Percentiles rank a stretch among this genome's conserved stretches.
Conservation (phyloP, 139 green algal genomes). For the Chlamydomonas incerta region DNA sequence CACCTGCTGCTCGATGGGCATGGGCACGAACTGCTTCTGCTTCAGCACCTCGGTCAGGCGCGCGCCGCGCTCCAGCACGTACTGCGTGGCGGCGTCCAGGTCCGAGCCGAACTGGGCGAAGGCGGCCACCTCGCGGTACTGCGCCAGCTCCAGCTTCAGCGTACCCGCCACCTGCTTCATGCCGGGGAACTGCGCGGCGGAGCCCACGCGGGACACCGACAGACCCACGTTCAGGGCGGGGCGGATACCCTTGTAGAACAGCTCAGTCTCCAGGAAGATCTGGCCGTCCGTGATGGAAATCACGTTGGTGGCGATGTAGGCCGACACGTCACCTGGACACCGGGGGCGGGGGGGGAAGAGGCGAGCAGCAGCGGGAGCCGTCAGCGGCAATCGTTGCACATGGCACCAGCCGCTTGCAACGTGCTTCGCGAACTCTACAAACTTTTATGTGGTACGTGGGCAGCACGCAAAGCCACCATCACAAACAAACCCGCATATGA, state of each 20-base stretch:
- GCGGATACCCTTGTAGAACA: slow-evolving; percentile 93
- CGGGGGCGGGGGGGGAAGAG: too few relatives aligned
- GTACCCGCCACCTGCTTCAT: slow-evolving; percentile 90
- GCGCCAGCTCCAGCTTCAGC: slow-evolving; percentile 87
- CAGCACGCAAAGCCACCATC: too few relatives aligned
- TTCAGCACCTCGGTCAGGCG: slow-evolving; percentile 94
- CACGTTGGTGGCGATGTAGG: slow-evolving; percentile 94
- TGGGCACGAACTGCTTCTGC: slow-evolving; percentile 90
- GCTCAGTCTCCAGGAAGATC: slow-evolving; percentile 92
- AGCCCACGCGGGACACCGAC: slow-evolving; percentile 88
- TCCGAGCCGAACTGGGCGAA: slow-evolving; percentile 95
- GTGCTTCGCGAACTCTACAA: too few relatives aligned
- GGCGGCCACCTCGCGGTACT: slow-evolving; percentile 91
- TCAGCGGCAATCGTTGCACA: too few relatives aligned
- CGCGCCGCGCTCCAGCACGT: slow-evolving; percentile 87
- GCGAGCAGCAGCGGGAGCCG: too few relatives aligned
- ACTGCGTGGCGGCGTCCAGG: slow-evolving; percentile 90
- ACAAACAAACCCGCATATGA: too few relatives aligned
- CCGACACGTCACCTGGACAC: slow-evolving; percentile 84
- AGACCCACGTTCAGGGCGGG: slow-evolving; percentile 93
- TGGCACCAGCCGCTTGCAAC: too few relatives aligned
- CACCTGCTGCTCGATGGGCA: slow-evolving; percentile 87
- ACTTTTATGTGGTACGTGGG: too few relatives aligned
- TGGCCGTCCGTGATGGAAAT: slow-evolving; percentile 95
- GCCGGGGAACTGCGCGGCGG: slow-evolving; percentile 87